Base-by-base conservation (phyloP, 2,329 filamentous ascomycete species). In the Aspergillus pseudoterreus region DNA sequence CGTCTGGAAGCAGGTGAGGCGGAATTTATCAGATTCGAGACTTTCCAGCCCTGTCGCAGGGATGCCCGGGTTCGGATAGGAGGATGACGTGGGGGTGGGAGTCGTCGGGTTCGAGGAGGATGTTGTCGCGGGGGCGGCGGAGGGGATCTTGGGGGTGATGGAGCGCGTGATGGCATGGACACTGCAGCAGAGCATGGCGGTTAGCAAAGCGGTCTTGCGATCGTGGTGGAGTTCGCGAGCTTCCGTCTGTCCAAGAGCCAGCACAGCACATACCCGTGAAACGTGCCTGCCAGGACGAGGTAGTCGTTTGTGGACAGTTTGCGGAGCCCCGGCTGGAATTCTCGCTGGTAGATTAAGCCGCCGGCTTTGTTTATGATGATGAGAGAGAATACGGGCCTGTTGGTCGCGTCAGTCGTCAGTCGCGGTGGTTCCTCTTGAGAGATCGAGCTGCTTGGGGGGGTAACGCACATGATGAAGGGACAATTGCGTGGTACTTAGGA, bases 311-410 rank as follows among this genome's bases (percentile, higher is more conserved):
- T 92, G 61, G 84, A 89, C 62, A 99, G 85, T 70, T 92, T 90
- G 71, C 89, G 88, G 53, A 99, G 82, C 54, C 84, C 88, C 41
- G 92, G 84, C 64, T 92, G 86, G 72, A 99, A 97, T 67, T 90
- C 89, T 63, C 91, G 90, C 75, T 97, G 92, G 79, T 95, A 99
- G 73, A 99, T 86, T 49, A 99, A 82, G 63, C 94, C 94, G 54
- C 92, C 94, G 58, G 94, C 92, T 81, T 99, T 99, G 80, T 96
- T 97, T 78, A 99, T 96, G 71, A 99, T 87, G 71, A 97, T 91
- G 67, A 99, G 86, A 53, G 92, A 86, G 73, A 95, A 94, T 71
- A 99, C 88, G 60, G 91, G 89, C 94, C 92, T 97, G 45, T 47
- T 32, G 44, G 11, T 36, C 27, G 27, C 27, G 27, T 11, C 27